Evolutionary conservation across 2,329 filamentous ascomycete species (phyloP), one percentile per base, ranked within the genome.

Genomic region (Aspergillus aculeatus): DNA sequence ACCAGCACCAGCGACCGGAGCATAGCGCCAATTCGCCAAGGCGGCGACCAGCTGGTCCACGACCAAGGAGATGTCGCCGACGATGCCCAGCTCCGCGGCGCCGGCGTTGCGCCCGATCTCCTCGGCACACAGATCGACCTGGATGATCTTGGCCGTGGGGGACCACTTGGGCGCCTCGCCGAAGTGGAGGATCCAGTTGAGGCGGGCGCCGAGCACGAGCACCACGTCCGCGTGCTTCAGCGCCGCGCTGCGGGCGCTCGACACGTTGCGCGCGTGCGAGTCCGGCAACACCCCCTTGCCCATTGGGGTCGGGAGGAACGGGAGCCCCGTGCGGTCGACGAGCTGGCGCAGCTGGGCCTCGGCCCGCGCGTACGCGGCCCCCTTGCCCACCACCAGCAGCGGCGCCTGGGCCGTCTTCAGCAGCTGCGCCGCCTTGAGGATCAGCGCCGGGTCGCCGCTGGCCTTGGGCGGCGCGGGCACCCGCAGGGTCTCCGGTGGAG

Each of bases 111-210:
- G 77, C 3, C 83, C 83, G 35, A 85, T 75, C 66, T 85, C 83
- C 62, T 84, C 82, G 1, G 81, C 75, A 23, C 73, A 77, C 54
- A 84, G 79, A 65, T 85, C 83, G 14, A 85, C 79, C 69, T 86
- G 83, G 41, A 85, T 82, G 64, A 85, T 80, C 58, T 78, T 81
- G 3, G 78, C 82, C 4, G 66, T 66, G 4, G 78, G 64, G 29
- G 77, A 81, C 81, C 83, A 86, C 67, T 84, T 84, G 0, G 83
- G 82, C 12, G 81, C 64, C 58, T 82, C 78, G 7, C 83, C 83
- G 62, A 81, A 85, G 61, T 84, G 82, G 4, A 86, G 73, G 54
- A 86, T 85, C 83, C 83, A 86, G 62, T 86, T 86, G 47, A 86
- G 69, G 38, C 82, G 77, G 2, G 82, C 83, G 4, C 83, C 83